phyloP scores from a whole-genome alignment of 2,329 filamentous ascomycete species.

The Aspergillus phoenicis region DNA sequence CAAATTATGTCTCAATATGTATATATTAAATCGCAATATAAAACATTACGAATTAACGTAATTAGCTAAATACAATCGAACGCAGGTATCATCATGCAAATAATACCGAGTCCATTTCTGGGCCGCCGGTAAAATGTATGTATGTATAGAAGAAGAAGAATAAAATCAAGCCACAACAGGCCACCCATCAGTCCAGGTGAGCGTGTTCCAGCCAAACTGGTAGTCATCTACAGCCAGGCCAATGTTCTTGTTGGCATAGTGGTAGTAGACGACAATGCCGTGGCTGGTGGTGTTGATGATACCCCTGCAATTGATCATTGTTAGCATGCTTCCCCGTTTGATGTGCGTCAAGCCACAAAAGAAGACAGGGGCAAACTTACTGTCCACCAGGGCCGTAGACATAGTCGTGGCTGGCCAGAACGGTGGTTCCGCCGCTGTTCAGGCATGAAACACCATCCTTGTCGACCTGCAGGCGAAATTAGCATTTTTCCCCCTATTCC shows the following conservation, averaged over 20 bases:
- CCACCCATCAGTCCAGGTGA: conserved; percentile 50
- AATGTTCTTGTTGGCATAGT: conserved; percentile 59
- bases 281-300: conserved; percentile 36
- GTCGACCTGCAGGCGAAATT: conserved; percentile 48
- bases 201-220: conserved; percentile 52
- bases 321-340: background rate
- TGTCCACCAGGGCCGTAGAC: conserved; percentile 70
- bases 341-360: background rate
- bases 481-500: background rate
- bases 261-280: conserved; percentile 64
- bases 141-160: background rate
- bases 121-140: too few relatives aligned
- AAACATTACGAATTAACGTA: conserved; percentile 3
- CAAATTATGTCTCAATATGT: background rate
- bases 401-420: conserved; percentile 61
- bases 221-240: conserved; percentile 52
- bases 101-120: too few relatives aligned
- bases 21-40: conserved; percentile 2
- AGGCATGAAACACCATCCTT: conserved; percentile 56
- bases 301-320: conserved; percentile 25
- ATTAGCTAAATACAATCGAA: background rate
- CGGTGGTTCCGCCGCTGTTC: conserved; percentile 61
- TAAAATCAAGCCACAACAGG: conserved; percentile 32
- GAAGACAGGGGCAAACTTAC: conserved; percentile 44
- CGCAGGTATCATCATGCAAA: too few relatives aligned